Conservation (phyloP, 2,329 filamentous ascomycete species). For the Dactylellina parvicollis region DNA sequence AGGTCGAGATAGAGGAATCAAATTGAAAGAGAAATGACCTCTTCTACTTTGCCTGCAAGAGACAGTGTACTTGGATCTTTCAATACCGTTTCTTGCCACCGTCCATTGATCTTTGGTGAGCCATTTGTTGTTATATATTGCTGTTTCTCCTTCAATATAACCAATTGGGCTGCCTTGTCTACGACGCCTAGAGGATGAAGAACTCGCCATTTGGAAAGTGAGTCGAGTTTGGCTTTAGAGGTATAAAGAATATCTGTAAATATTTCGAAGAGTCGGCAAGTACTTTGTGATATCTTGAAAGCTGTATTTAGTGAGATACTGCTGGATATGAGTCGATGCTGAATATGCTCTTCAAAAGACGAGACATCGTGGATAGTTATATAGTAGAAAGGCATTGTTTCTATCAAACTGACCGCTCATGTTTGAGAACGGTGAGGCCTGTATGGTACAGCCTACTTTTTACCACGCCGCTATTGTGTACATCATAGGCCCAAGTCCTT, state of each 20-base stretch:
- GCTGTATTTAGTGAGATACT: not conserved
- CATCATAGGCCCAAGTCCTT: constrained; percentile 15
- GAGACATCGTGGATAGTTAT: constrained; percentile 20
- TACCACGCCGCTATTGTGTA: constrained; percentile 25
- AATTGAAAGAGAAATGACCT: constrained; percentile 40
- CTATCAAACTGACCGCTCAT: not conserved
- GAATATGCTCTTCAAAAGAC: not conserved
- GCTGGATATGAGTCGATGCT: not conserved
- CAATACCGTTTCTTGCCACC: constrained; percentile 35
- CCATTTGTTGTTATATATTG: constrained; percentile 31
- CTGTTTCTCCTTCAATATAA: constrained; percentile 25
- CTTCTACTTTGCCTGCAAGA: constrained; percentile 39
- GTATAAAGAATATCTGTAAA: not conserved
- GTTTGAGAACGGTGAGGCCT: constrained; percentile 4
- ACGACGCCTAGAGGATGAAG: constrained; percentile 9
- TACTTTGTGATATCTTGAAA: not conserved
- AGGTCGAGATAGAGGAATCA: constrained; percentile 2
- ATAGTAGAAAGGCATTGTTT: constrained; percentile 47
- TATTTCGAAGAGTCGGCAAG: not conserved
- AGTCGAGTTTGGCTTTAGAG: not conserved
- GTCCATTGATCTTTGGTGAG: constrained; percentile 39
- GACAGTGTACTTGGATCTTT: constrained; percentile 26
- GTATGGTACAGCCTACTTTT: constrained; percentile 24
- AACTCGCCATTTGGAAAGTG: constrained; percentile 27
- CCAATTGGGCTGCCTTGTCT: constrained; percentile 26